These are phyloP conservation scores for Marasmius sp. DNA, from an alignment of 1,284 basidiomycete genomes.

Conservation along the genomic window DNA sequence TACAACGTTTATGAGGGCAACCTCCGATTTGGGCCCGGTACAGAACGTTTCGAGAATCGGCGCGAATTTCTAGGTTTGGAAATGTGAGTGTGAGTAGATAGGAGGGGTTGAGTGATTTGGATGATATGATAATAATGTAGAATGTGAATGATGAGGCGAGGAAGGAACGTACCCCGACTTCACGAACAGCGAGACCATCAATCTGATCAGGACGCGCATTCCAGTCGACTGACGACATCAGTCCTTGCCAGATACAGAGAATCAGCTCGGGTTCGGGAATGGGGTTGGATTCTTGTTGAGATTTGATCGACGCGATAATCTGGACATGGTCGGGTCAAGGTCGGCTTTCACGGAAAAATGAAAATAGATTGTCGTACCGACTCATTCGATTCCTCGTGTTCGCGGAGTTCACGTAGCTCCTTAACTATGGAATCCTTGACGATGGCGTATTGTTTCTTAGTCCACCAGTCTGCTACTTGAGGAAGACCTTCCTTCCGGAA, in stretches of 20 bases:
- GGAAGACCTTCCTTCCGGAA: constrained; percentile 80
- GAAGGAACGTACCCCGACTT: constrained; percentile 68
- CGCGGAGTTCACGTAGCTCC: constrained; percentile 59
- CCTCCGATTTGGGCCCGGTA: constrained; percentile 83
- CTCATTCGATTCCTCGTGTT: constrained; percentile 61
- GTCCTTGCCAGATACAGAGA: constrained; percentile 88
- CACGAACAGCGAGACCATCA: constrained; percentile 80
- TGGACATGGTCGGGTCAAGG: constrained; percentile 27
- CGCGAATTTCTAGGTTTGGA: constrained; percentile 65
- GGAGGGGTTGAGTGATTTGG: background rate
- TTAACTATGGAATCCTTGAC: constrained; percentile 68
- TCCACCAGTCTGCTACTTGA: constrained; percentile 89
- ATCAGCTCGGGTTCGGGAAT: constrained; percentile 85
- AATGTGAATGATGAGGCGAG: background rate
- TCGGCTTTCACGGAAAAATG: constrained; percentile 1
- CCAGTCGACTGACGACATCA: constrained; percentile 88
- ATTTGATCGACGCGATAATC: constrained; percentile 77
- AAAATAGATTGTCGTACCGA: constrained; percentile 43
- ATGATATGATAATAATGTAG: background rate
- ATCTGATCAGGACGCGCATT: constrained; percentile 87
- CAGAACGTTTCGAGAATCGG: constrained; percentile 89
- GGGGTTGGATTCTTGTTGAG: constrained; percentile 63
- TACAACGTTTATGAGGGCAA: constrained; percentile 89
- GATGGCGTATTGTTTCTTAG: constrained; percentile 79
- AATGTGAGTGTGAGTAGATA: background rate